phyloP scores from a whole-genome alignment of 192 early-diverging fungal genomes.

The Lobosporangium transversale region DNA sequence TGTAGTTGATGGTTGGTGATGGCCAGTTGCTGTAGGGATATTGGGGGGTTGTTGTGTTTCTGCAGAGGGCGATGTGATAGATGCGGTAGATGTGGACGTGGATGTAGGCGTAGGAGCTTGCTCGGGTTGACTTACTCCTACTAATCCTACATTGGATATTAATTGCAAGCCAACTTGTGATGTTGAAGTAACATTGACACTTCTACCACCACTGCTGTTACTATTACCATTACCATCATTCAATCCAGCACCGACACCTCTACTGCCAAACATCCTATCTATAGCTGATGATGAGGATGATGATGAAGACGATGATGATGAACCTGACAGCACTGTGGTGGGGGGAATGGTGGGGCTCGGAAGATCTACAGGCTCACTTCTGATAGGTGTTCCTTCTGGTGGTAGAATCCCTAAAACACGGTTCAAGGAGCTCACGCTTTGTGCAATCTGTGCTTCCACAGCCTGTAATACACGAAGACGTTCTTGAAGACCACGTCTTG shows the following conservation, averaged over 20 bases:
- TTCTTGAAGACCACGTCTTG: constrained; percentile 70
- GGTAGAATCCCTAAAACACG: constrained; percentile 57
- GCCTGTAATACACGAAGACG: constrained; percentile 71
- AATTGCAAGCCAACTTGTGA: constrained; percentile 19
- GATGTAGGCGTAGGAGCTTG: neutral
- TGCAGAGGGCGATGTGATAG: neutral
- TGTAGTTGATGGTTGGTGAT: neutral
- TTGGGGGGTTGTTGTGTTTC: neutral
- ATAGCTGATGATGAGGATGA: constrained; percentile 17
- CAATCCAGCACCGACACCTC: too few relatives aligned
- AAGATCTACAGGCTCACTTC: constrained; percentile 22
- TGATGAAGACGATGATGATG: neutral
- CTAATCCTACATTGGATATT: neutral
- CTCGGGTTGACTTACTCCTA: neutral
- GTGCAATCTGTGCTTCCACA: constrained; percentile 67
- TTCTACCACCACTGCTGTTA: neutral
- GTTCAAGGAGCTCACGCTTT: constrained; percentile 55
- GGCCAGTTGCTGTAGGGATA: neutral
- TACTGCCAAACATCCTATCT: constrained; percentile 12
- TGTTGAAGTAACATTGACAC: neutral
- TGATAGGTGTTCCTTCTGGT: constrained; percentile 20
- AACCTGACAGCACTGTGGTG: neutral
- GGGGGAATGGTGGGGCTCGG: constrained; percentile 27
- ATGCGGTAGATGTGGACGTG: neutral
- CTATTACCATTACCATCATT: neutral